A percentile compares a stretch with the other conserved stretches of the same genome.
Evolutionary conservation across 2,329 filamentous ascomycete species (phyloP).

Genomic region (Pyrenophora teres): DNA sequence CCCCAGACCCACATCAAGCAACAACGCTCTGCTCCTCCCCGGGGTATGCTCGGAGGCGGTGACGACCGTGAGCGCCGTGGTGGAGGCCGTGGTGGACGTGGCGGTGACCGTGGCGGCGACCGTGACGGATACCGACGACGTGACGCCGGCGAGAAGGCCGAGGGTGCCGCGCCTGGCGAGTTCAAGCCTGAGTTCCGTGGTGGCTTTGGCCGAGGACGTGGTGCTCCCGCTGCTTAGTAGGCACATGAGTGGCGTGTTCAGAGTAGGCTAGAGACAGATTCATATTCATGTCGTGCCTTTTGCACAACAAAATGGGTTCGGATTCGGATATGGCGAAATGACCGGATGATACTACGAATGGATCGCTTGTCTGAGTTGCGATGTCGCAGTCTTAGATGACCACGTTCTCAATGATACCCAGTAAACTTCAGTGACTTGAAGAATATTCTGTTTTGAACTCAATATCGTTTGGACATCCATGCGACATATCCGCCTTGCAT

Average conservation of each 20-base stretch:
- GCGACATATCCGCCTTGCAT: too few relatives aligned
- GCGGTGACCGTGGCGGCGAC: slow-evolving; percentile 68
- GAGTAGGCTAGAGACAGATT: slow-evolving; percentile 27
- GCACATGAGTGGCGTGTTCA: slow-evolving; percentile 27
- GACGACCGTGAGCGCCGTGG: slow-evolving; percentile 81
- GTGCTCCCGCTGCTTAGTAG: slow-evolving; percentile 45
- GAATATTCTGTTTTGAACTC: background rate
- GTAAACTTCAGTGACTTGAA: slow-evolving; percentile 35
- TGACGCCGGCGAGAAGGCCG: slow-evolving; percentile 62
- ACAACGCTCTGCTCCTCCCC: slow-evolving; percentile 96
- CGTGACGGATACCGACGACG: slow-evolving; percentile 85
- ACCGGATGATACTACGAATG: slow-evolving; percentile 47
- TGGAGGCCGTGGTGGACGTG: slow-evolving; percentile 66
- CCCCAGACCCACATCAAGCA: slow-evolving; percentile 99
- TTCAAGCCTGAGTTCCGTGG: slow-evolving; percentile 53
- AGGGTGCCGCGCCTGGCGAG: slow-evolving; percentile 49
- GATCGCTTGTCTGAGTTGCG: slow-evolving; percentile 35
- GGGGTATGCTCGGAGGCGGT: slow-evolving; percentile 85
- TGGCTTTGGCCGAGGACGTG: slow-evolving; percentile 49
- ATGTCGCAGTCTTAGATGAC: slow-evolving; percentile 29
- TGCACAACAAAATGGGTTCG: slow-evolving; percentile 45
- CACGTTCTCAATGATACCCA: slow-evolving; percentile 46
- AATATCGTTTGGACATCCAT: too few relatives aligned
- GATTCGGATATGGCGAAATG: slow-evolving; percentile 46
- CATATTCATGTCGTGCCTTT: slow-evolving; percentile 35